These are phyloP conservation scores for Ustilago shanxiensis DNA, from an alignment of 1,284 basidiomycete genomes.

Conservation along the genomic window DNA sequence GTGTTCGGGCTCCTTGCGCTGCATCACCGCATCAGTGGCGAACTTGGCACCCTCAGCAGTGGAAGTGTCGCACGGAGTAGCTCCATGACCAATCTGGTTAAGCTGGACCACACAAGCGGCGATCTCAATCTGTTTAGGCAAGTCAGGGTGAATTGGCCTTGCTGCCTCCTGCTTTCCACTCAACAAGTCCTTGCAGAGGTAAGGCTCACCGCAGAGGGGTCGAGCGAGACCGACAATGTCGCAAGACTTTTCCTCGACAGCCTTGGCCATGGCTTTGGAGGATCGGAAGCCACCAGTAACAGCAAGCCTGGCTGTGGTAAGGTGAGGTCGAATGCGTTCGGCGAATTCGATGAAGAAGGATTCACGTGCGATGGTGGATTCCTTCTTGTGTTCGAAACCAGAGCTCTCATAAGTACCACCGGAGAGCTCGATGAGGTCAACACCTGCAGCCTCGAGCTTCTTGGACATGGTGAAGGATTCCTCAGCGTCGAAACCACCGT, in stretches of 20 bases:
- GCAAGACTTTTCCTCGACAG: constrained; percentile 64
- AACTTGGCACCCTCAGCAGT: constrained; percentile 55
- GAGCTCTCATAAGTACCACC: constrained; percentile 88
- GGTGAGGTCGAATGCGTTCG: constrained; percentile 64
- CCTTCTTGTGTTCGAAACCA: constrained; percentile 72
- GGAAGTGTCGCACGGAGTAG: constrained; percentile 33
- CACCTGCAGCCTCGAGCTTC: constrained; percentile 54
- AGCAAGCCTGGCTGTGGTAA: constrained; percentile 74
- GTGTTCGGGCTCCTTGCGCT: constrained; percentile 32
- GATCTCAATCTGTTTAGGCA: constrained; percentile 43
- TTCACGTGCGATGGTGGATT: constrained; percentile 72
- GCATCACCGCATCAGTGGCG: constrained; percentile 34
- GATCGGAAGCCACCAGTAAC: constrained; percentile 85
- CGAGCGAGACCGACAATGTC: constrained; percentile 54
- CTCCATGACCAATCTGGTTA: constrained; percentile 36
- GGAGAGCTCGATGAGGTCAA: constrained; percentile 88
- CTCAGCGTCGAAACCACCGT: constrained; percentile 72
- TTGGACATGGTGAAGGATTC: constrained; percentile 77
- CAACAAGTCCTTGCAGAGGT: constrained; percentile 50
- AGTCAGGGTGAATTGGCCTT: constrained; percentile 27
- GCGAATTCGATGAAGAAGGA: constrained; percentile 72
- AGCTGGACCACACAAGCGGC: constrained; percentile 49
- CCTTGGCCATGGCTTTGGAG: constrained; percentile 75
- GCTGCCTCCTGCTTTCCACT: constrained; percentile 40
- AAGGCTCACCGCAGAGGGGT: constrained; percentile 45